Base-by-base conservation (phyloP, 2,329 filamentous ascomycete species). In the Trichoderma guizhouense region DNA sequence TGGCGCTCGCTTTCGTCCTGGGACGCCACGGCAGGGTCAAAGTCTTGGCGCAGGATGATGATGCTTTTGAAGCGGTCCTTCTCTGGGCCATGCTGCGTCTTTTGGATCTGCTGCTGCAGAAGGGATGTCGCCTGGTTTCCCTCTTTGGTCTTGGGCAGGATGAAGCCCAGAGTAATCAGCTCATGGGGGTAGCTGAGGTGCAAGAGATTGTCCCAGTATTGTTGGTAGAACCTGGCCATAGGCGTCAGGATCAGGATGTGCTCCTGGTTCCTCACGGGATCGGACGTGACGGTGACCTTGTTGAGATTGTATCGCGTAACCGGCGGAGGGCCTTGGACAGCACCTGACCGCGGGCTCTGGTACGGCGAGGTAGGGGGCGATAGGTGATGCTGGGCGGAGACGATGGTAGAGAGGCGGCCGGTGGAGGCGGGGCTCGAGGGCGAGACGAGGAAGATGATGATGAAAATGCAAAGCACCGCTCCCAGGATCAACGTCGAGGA, bases 291-390 rank as follows among this genome's bases (percentile, higher is more conserved):
- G 57, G 95, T 98, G 76, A 98, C 89, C 83, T 95, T 95, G 86
- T 98, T 98, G 83, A 99, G 91, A 81, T 97, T 90, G 85, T 98
- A 98, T 81, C 93, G 94, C 47, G 93, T 89, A 61, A 99, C 95
- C 9, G 95, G 95, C 69, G 95, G 94, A 63, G 94, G 92, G 66
- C 78, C 77, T 7, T 78, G 71, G 51, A 77, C 75, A 65, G 76
- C 73, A 60, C 80, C 80, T 43, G 78, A 75, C 71, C 78, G 76
- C 68, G 78, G 76, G 67, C 76, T 81, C 80, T 81, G 79, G 76
- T 84, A 84, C 26, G 82, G 82, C 65, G 81, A 82, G 3, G 82
- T 84, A 34, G 82, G 82, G 26, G 82, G 82, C 61, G 82, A 84
- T 24, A 84, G 79, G 74, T 83, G 82, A 74, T 84, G 83, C 72